phyloP scores from a whole-genome alignment of 2,329 filamentous ascomycete species.

The Lachnellula arida region DNA sequence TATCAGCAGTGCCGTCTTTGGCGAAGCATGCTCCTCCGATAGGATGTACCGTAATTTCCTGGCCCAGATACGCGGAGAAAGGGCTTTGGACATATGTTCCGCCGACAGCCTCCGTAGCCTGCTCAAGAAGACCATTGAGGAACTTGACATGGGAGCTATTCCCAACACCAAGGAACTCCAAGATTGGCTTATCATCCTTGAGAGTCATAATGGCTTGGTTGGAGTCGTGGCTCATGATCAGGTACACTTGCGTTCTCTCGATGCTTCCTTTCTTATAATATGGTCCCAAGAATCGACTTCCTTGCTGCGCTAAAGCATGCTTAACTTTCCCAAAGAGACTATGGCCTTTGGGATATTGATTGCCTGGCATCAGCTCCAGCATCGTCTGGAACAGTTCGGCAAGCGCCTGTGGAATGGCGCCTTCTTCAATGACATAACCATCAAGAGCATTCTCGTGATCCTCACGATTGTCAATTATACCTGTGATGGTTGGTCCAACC shows the following conservation, averaged over 20 bases:
- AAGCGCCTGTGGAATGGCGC: constrained; percentile 54
- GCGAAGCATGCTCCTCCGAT: constrained; percentile 63
- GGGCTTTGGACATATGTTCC: constrained; percentile 57
- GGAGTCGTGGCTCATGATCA: constrained; percentile 40
- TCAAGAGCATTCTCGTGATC: constrained; percentile 50
- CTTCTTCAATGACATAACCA: constrained; percentile 61
- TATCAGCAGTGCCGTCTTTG: constrained; percentile 49
- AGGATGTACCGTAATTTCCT: constrained; percentile 61
- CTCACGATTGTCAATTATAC: constrained; percentile 55
- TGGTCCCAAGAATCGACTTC: constrained; percentile 54
- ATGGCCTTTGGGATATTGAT: constrained; percentile 36
- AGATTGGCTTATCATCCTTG: constrained; percentile 53
- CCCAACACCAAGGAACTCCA: constrained; percentile 57
- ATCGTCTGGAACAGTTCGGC: constrained; percentile 51
- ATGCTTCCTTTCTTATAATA: constrained; percentile 52
- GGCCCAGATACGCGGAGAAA: constrained; percentile 49
- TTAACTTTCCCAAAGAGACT: constrained; percentile 40
- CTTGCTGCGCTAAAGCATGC: constrained; percentile 43
- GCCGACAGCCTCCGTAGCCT: constrained; percentile 53
- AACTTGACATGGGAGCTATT: constrained; percentile 49
- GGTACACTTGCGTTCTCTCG: constrained; percentile 57
- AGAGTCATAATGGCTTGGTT: constrained; percentile 57
- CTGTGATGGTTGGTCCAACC: constrained; percentile 58
- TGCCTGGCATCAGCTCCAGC: constrained; percentile 50
- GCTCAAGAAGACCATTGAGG: constrained; percentile 47